Evolutionary conservation across 352 stramenopile species (phyloP).

Genomic region (Halophytophthora batemanensis): DNA sequence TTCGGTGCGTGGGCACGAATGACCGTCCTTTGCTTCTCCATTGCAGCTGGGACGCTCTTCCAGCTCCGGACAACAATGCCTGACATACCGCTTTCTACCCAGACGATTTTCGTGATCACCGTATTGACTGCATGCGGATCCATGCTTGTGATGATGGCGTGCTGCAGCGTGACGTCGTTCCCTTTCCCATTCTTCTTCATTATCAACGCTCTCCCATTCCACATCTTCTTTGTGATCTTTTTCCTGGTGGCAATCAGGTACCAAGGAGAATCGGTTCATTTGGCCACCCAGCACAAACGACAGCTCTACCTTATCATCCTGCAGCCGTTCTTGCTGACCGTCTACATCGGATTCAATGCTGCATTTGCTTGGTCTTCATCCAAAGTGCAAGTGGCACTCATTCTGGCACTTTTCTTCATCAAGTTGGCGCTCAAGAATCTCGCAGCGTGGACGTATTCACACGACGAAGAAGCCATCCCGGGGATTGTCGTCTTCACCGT

Average conservation of each 20-base stretch:
- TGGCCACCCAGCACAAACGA: slow-evolving; percentile 11
- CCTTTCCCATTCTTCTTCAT: slow-evolving; percentile 27
- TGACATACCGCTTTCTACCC: slow-evolving; percentile 3
- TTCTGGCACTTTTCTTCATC: slow-evolving; percentile 19
- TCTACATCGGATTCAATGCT: slow-evolving; percentile 21
- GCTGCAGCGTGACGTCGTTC: slow-evolving; percentile 19
- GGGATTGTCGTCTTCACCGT: slow-evolving; percentile 21
- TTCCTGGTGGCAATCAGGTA: slow-evolving; percentile 15
- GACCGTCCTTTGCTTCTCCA: slow-evolving; percentile 4
- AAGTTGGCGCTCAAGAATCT: slow-evolving; percentile 28
- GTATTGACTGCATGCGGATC: slow-evolving; percentile 10
- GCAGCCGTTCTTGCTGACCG: slow-evolving; percentile 18
- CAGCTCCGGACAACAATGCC: slow-evolving; percentile 10
- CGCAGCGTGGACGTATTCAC: slow-evolving; percentile 3
- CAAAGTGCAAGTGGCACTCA: slow-evolving; percentile 8
- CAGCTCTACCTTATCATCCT: slow-evolving; percentile 8
- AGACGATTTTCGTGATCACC: slow-evolving; percentile 3
- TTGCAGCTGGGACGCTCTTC: slow-evolving; percentile 6
- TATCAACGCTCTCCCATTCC: slow-evolving; percentile 12
- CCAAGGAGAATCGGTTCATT: background rate
- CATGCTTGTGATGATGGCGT: slow-evolving; percentile 5
- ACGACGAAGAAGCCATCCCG: slow-evolving; percentile 25
- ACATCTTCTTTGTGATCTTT: slow-evolving; percentile 10
- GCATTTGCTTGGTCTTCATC: slow-evolving; percentile 13
- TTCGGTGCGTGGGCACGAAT: slow-evolving; percentile 12